phyloP scores from a whole-genome alignment of 495 filamentous ascomycete genomes.

The Lasiosphaeriaceae sp. region DNA sequence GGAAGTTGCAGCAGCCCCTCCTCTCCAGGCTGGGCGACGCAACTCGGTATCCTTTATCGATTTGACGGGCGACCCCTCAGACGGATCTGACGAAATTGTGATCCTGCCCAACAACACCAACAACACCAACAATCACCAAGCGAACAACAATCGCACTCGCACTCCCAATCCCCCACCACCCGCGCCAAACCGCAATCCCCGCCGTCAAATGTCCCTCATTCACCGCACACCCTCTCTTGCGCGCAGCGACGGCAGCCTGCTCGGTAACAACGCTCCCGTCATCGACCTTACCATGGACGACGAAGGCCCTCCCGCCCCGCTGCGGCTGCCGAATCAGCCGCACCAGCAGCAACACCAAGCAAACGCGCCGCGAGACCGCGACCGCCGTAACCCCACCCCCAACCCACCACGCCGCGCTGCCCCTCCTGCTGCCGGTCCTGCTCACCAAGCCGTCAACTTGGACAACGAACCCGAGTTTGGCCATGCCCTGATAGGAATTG shows the following conservation, averaged over 20 bases:
- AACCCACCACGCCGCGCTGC: not conserved
- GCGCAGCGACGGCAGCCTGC: slow-evolving; percentile 39
- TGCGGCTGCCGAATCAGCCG: not conserved
- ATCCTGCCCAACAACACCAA: not conserved
- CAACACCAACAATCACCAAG: slow-evolving; percentile 3
- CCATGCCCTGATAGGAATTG: not conserved
- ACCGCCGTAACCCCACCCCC: not conserved
- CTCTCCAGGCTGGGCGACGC: not conserved
- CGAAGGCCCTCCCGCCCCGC: slow-evolving; percentile 8
- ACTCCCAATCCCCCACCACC: not conserved
- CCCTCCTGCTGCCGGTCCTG: not conserved
- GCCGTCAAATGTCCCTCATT: slow-evolving; percentile 29
- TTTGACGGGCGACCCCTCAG: slow-evolving; percentile 35
- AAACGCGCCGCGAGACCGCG: too few relatives aligned
- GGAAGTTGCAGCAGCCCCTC: slow-evolving; percentile 9
- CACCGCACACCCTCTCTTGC: slow-evolving; percentile 34
- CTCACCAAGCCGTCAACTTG: not conserved
- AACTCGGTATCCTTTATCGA: slow-evolving; percentile 29
- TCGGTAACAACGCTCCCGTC: slow-evolving; percentile 22
- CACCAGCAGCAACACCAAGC: too few relatives aligned
- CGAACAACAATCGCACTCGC: not conserved
- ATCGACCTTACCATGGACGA: slow-evolving; percentile 39
- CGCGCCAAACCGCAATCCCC: slow-evolving; percentile 16
- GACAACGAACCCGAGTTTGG: not conserved
- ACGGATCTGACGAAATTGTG: slow-evolving; percentile 14